Evolutionary conservation across 129 eudicot species (phyloP).

Genomic region (Tanacetum coccineum): DNA sequence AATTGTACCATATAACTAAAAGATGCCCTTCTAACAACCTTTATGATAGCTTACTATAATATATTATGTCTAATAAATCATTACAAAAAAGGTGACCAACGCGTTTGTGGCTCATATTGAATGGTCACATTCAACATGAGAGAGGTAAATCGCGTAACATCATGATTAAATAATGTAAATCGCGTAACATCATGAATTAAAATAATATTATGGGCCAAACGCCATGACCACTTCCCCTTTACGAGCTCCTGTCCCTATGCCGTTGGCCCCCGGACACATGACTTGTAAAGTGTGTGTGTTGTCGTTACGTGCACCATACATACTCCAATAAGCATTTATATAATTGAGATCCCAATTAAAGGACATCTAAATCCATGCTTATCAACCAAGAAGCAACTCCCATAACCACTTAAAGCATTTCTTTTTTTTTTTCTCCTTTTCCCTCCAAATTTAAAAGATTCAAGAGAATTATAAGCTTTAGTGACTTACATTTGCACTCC

Average conservation of each 20-base stretch:
- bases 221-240: too few relatives aligned
- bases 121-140: too few relatives aligned
- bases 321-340: constrained; percentile 13
- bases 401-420: constrained; percentile 3
- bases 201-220: too few relatives aligned
- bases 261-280: background rate
- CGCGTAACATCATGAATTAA: too few relatives aligned
- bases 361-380: constrained; percentile 11
- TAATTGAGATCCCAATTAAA: constrained; percentile 7
- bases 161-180: too few relatives aligned
- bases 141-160: too few relatives aligned
- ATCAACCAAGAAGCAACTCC: constrained; percentile 4
- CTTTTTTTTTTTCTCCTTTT: background rate
- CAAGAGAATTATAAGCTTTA: constrained; percentile 7
- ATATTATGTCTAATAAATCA: too few relatives aligned
- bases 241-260: too few relatives aligned
- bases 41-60: too few relatives aligned
- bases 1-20: background rate
- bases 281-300: constrained; percentile 12
- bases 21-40: too few relatives aligned
- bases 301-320: constrained; percentile 10
- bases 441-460: background rate
- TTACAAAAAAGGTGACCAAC: too few relatives aligned
- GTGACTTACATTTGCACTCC: constrained; percentile 17
- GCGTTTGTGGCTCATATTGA: too few relatives aligned